Base-by-base conservation (phyloP, 768 basidiomycete genomes). In the Rhodosporidiobolus odoratus region DNA sequence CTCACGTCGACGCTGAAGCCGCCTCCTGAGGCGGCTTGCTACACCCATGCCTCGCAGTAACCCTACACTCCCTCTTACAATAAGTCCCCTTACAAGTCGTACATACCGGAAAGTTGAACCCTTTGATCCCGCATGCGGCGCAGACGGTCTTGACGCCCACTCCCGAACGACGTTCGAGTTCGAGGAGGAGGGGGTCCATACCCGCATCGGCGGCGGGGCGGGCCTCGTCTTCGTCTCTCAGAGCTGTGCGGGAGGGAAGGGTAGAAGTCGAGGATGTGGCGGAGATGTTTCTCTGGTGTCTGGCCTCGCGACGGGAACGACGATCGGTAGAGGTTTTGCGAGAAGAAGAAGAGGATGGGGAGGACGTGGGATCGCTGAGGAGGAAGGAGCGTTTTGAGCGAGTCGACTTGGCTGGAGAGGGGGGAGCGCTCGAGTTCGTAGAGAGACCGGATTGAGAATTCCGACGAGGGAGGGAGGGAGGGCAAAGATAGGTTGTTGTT, bases 141-240 rank as follows among this genome's bases (percentile, higher is more conserved):
- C 76, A 77, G 13, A 45, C 56, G 23, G 72, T 74, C 63, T 70
- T 59, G 34, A 72, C 68, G 21, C 75, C 75, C 21, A 77, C 65
- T 23, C 61, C 43, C 19, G 58, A 62, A 27, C 59, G 41, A 1
- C 64, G 57, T 53, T 77, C 76, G 57, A 77, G 70, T 13, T 73
- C 76, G 43, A 71, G 65, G 15, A 77, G 47, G 32, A 77, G 63
- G 9, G 76, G 76, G 63, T 77, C 76, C 27, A 75, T 75, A 23
- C 43, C 43, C 43, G 23, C 43, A 23, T 45, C 43, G 13, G 43
- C 12, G 43, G 43, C 61, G 69, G 43, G 57, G 64, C 63, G 27
- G 52, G 52, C 21, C 27, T 8, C 8, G 21, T 27, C 8, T 10
- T 6, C n/a, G 12, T 53, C 27, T 27, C 48, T 27, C 30, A 52